These are phyloP conservation scores for Fusarium dlaminii DNA, from an alignment of 2,329 filamentous ascomycete genomes.

Conservation along the genomic window DNA sequence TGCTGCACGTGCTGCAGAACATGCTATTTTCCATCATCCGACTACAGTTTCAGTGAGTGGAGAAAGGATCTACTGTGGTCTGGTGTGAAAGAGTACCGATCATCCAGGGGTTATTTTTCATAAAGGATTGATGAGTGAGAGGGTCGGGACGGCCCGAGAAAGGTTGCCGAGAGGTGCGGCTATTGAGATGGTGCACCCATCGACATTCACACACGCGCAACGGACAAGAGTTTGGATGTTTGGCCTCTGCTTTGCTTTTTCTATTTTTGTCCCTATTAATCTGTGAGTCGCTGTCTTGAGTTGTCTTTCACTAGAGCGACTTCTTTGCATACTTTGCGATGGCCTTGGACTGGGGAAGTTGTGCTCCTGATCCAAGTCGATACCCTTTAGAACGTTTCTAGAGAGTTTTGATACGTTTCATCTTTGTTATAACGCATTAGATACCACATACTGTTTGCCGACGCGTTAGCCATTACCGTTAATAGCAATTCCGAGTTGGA, in stretches of 20 bases:
- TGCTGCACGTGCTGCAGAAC: slow-evolving; percentile 75
- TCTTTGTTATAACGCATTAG: slow-evolving; percentile 14
- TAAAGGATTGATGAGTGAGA: slow-evolving; percentile 6
- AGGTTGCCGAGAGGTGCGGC: slow-evolving; percentile 16
- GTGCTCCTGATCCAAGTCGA: slow-evolving; percentile 22
- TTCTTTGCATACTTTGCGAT: slow-evolving; percentile 22
- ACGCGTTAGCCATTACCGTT: background rate
- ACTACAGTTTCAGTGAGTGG: slow-evolving; percentile 62
- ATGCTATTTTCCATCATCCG: slow-evolving; percentile 77
- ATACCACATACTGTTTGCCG: slow-evolving; percentile 21
- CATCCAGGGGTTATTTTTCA: background rate
- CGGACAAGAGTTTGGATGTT: slow-evolving; percentile 1
- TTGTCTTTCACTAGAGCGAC: slow-evolving; percentile 11
- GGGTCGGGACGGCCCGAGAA: slow-evolving; percentile 41
- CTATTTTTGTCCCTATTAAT: background rate
- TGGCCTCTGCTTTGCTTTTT: slow-evolving; percentile 1
- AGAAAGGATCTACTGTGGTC: slow-evolving; percentile 5
- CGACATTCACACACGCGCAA: background rate
- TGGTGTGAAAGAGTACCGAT: background rate
- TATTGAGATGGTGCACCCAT: slow-evolving; percentile 10
- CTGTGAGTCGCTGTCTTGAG: background rate
- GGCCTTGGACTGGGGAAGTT: slow-evolving; percentile 8
- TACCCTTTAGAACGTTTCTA: slow-evolving; percentile 39
- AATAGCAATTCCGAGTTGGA: slow-evolving; percentile 6
- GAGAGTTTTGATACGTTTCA: slow-evolving; percentile 26